Base-by-base conservation (phyloP, 139 green algal genomes). In the Klebsormidium nitens region DNA sequence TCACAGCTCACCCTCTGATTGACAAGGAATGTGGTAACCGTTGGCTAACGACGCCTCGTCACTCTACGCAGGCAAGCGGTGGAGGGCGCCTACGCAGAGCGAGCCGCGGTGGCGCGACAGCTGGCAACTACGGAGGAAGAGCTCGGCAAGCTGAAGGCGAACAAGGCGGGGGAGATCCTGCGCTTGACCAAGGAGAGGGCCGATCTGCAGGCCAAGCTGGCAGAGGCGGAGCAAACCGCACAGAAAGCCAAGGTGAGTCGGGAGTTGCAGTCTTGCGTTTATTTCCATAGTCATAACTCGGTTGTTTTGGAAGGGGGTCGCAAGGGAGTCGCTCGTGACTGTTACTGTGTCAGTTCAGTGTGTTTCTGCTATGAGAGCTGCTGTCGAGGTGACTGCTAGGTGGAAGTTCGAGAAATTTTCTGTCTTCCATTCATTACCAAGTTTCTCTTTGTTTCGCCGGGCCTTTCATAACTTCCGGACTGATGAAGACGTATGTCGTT, bases 171-270 rank as follows among this genome's bases (percentile, higher is more conserved):
- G 69, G 64, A 78, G 49, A 31, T 62, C 17, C 23, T 32, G 26
- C 71, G 71, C 47, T 11, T 46, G 26, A 40, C 48, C 31, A 62
- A 63, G 64, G 71, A 78, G 62, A 75, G 68, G 39, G 28, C 23
- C 2, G 28, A n/a, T 5, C 37, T 78, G 19, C 39, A 69, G 46
- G 39, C 64, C 31, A 78, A 75, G 71, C 63, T 78, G 49, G n/a
- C 32, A 31, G 71, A 78, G 3, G 32, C 64, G 3, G 64, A 78
- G 64, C 46, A 28, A 3, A 40, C 70, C 0, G 19, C 66, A 0
- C 37, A 19, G 2, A 34, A 39, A 6, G 29, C 65, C 29, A 77
- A 77, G 70, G 70, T 77, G 42, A 31, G 46, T 55, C 23, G 23
- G 23, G 46, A 23, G 46, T 55, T 55, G 46, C 23, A 55, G 46